Base-by-base conservation (phyloP, 805 yeast genomes). In the Candida alai region DNA sequence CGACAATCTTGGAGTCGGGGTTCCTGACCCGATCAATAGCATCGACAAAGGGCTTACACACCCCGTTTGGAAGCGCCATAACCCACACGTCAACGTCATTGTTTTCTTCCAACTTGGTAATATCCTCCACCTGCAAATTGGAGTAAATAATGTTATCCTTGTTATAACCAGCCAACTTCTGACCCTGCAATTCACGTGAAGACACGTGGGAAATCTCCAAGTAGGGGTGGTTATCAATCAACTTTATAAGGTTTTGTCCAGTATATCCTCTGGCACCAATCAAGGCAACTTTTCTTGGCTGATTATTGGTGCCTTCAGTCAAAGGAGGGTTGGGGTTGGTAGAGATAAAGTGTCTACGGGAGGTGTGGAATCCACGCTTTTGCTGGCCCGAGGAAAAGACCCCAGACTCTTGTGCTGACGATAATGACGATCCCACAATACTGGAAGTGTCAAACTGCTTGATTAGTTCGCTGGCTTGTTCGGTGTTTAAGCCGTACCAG, bases 231-330 rank as follows among this genome's bases (percentile, higher is more conserved):
- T 72, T 65, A 61, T 93, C 85, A 44, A 93, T 84, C 68, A 93
- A 70, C 23, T 82, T 74, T 44, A 93, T 87, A 58, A 93, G 73
- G 51, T 90, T 90, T 65, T 85, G 95, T 22, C 98, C 99, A 13
- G 97, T 90, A 65, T 74, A 87, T 19, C 99, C 99, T 65, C 99
- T 82, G 26, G 99, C 99, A 48, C 99, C 99, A 55, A 93, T 90
- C 49, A 93, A 74, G 1, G 96, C 98, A 30, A 93, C 88, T 46
- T 77, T 78, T 15, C 94, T 72, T 41, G 71, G 71, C 26, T 70
- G 58, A 24, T 71, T 70, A 66, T 80, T 84, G 23, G 74, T 56
- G 24, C 87, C 90, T 34, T 71, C 68, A 34, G 73, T 69, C 28
- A 76, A 53, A 9, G 95, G 95, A 10, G 89, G 86, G 56, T 79